A percentile compares a stretch with the other conserved stretches of the same genome.
These are phyloP conservation scores for Aspergillus ochraceus DNA, from an alignment of 2,329 filamentous ascomycete genomes.

Conservation along the genomic window DNA sequence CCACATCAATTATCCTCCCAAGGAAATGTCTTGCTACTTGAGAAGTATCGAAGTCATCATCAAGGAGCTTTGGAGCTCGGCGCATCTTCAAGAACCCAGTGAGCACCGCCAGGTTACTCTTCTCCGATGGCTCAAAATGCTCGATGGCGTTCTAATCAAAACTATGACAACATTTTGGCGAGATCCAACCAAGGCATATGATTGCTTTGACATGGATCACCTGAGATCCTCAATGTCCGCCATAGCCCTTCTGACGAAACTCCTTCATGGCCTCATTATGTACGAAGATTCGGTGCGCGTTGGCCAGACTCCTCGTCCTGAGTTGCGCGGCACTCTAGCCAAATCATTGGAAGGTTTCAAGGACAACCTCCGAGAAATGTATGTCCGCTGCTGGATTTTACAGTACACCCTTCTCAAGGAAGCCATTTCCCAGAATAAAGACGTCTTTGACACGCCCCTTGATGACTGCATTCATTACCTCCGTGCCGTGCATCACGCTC, in stretches of 20 bases:
- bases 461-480: slow-evolving; percentile 78
- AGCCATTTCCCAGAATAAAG: slow-evolving; percentile 65
- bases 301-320: slow-evolving; percentile 66
- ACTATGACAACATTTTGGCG: slow-evolving; percentile 69
- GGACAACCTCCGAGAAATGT: slow-evolving; percentile 78
- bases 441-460: slow-evolving; percentile 64
- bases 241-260: slow-evolving; percentile 67
- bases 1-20: slow-evolving; percentile 79
- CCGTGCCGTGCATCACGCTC: slow-evolving; percentile 75
- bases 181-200: slow-evolving; percentile 66
- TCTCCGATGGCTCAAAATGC: slow-evolving; percentile 72
- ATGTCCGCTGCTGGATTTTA: slow-evolving; percentile 83
- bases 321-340: slow-evolving; percentile 49
- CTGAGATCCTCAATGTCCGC: slow-evolving; percentile 71
- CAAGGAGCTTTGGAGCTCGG: slow-evolving; percentile 63
- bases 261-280: slow-evolving; percentile 77
- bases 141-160: slow-evolving; percentile 74
- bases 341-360: slow-evolving; percentile 52
- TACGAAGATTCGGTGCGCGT: slow-evolving; percentile 85
- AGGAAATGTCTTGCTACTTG: slow-evolving; percentile 83
- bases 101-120: slow-evolving; percentile 70
- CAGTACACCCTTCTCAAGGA: slow-evolving; percentile 80
- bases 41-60: slow-evolving; percentile 83
- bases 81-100: slow-evolving; percentile 55
- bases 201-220: slow-evolving; percentile 80